Conservation (phyloP, 2,329 filamentous ascomycete species). For the Aspergillus brasiliensis region DNA sequence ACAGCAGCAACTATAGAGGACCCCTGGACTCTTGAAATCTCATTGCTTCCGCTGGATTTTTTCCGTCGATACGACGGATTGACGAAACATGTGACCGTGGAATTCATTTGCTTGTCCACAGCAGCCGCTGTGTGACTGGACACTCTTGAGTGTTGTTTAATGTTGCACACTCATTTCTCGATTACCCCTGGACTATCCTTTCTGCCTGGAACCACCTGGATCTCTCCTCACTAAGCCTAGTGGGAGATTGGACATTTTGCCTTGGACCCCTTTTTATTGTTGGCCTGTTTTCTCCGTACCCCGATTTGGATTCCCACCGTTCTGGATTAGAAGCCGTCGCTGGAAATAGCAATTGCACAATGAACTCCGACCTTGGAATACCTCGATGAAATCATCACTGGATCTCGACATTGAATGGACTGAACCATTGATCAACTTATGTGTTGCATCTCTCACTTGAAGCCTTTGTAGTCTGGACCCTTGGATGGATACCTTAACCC, state of each 20-base stretch:
- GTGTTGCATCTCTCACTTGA: conserved; percentile 7
- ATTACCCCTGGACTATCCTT: conserved; percentile 20
- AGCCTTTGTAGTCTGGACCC: conserved; percentile 12
- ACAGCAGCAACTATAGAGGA: conserved; percentile 7
- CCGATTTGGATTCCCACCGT: not conserved
- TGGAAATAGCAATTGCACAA: conserved; percentile 10
- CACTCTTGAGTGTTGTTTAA: conserved; percentile 44
- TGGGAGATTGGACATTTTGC: conserved; percentile 25
- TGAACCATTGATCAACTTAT: conserved; percentile 1
- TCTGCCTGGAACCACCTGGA: conserved; percentile 18
- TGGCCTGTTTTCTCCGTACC: conserved; percentile 6
- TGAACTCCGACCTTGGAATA: not conserved
- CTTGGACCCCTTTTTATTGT: conserved; percentile 11
- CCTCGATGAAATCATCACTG: not conserved
- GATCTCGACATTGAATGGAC: not conserved
- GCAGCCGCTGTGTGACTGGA: conserved; percentile 38
- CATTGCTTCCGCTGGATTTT: conserved; percentile 17
- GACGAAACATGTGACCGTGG: conserved; percentile 29
- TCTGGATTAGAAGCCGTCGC: conserved; percentile 1
- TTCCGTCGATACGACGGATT: conserved; percentile 24
- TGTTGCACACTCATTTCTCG: conserved; percentile 36
- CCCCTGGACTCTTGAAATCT: conserved; percentile 10
- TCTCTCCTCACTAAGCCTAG: conserved; percentile 31
- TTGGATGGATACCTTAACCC: not conserved
- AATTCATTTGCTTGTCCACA: conserved; percentile 23